Evolutionary conservation across 306 rosid genomes (phyloP), one percentile per base, ranked within the genome.

Genomic region (Vicia faba): DNA sequence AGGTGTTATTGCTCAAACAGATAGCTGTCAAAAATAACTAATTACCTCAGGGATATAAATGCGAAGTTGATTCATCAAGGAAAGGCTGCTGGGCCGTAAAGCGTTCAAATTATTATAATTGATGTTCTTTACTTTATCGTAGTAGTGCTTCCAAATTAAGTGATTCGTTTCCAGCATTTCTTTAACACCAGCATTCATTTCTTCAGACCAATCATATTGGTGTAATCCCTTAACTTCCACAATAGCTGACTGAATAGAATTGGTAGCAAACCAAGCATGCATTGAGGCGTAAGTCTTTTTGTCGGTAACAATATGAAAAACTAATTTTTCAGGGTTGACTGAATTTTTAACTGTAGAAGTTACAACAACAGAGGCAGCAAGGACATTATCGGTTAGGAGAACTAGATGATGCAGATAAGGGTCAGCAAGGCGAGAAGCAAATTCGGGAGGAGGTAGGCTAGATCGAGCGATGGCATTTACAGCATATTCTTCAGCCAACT

Each of bases 211-310:
- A 20, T 92, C 97, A 45, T 85, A 89, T 54, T 92, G 97, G 79
- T 92, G 96, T 53, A 92, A 83, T 70, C 97, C 96, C 83, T 69
- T 89, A 25, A 92, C 91, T 84, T 92, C 96, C 76, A 89, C 95
- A 46, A 78, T 87, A 12, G 85, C 91, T 61, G 88, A 72, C 67
- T 78, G 74, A 62, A 89, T 8, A 39, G 85, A 79, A 83, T 87
- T 84, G 61, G 77, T 79, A 63, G 97, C 96, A 79, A 92, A 92
- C 97, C 96, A 92, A n/a, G 97, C 88, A 75, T 92, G 96, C 97
- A 92, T 89, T 29, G 96, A 81, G 49, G 92, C 85, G 60, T 83
- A 92, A 38, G 97, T 92, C 68, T 92, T 85, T 84, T 87, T 89
- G 78, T 92, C 96, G 1, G 96, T 92, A 61, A 92, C 86, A 28